Evolutionary conservation across 73 alveolate genomes (phyloP), one percentile per base, ranked within the genome.

Genomic region (Halteria grandinella): DNA sequence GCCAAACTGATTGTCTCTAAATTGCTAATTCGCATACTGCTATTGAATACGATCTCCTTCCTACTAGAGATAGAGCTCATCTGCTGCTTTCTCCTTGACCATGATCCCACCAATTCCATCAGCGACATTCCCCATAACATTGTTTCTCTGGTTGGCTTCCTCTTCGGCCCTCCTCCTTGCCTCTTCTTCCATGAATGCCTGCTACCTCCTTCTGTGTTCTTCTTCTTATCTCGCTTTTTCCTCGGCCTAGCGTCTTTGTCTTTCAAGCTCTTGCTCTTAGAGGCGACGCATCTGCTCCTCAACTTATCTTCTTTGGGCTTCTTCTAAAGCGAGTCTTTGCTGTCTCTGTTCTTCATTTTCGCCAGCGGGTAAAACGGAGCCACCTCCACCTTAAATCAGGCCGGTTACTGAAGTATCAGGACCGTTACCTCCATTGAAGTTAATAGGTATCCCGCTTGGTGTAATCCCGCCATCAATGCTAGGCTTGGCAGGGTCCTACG

Each of bases 201-300:
- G 3, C 52, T 59, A 17, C 47, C 45, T 64, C 55, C 48, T 12
- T 44, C 66, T 44, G 14, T 45, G 52, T 4, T 44, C 15, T 45
- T 39, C 79, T 3, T 40, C 51, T 24, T 34, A 23, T 39, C 58
- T 60, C 25, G 11, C 8, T 40, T 18, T 14, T 58, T 60, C 77
- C 24, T 32, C 55, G 23, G 66, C 49, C 1, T 25, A 11, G 37
- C 49, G 55, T 25, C 49, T 43, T 34, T 64, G 43, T 24, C 58
- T 37, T 23, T 49, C 23, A 37, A 21, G 77, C 17, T 53, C 14
- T 39, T 60, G 53, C 59, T 60, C 77, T 29, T 60, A 44, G 15
- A 24, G 50, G 32, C 1, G 1, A 17, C 57, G 21, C 21, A 53
- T 53, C 43, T 8, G 49, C 43, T 55, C 43, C 43, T 60, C 32